Evolutionary conservation across 345 rosid species (phyloP).

Genomic region (Citrus hindsii): DNA sequence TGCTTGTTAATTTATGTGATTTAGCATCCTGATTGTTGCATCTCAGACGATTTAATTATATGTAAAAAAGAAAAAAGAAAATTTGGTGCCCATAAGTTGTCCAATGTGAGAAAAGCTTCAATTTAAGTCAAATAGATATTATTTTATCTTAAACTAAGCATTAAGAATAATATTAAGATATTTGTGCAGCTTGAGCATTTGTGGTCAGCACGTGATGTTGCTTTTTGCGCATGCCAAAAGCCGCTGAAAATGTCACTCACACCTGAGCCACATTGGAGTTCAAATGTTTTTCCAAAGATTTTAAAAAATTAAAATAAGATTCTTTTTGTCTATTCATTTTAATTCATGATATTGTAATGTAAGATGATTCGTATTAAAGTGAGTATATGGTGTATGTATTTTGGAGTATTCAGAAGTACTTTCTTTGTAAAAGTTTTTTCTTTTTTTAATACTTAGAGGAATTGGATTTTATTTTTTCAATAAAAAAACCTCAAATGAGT

Average conservation of each 20-base stretch:
- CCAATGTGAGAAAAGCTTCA: not conserved
- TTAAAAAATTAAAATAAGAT: too few species aligned
- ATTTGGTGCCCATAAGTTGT: not conserved
- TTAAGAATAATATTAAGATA: not conserved
- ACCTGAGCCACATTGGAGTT: not conserved
- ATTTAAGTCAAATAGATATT: constrained; percentile 17
- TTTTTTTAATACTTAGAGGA: not conserved
- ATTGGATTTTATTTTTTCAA: too few species aligned
- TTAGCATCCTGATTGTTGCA: not conserved
- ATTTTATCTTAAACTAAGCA: constrained; percentile 4
- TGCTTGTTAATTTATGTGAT: constrained; percentile 15
- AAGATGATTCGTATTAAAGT: not conserved
- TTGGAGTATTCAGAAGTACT: too few species aligned
- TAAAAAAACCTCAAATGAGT: too few species aligned
- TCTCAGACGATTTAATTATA: too few species aligned
- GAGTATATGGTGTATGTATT: not conserved
- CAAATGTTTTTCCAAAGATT: not conserved
- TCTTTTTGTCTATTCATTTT: too few species aligned
- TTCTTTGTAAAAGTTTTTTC: too few species aligned
- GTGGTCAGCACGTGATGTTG: constrained; percentile 49
- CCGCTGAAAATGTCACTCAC: constrained; percentile 2
- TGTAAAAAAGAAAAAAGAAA: too few species aligned
- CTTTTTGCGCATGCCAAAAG: constrained; percentile 59
- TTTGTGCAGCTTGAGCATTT: not conserved
- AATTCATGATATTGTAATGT: not conserved